Conservation (phyloP, 1,284 basidiomycete genomes). For the Xerocomus amazonicus region DNA sequence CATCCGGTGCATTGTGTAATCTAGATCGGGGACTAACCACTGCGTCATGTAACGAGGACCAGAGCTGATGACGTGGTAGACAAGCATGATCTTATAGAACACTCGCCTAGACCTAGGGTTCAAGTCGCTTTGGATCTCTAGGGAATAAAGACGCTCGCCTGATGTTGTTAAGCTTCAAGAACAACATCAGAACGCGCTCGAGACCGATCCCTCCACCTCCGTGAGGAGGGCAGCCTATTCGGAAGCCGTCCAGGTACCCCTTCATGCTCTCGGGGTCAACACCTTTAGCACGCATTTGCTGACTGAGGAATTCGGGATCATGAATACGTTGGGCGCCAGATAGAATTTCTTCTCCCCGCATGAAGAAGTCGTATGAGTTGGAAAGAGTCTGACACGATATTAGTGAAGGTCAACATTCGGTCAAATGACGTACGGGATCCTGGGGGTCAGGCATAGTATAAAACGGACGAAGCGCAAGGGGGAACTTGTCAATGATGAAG, state of each 20-base stretch:
- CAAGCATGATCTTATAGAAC: not conserved
- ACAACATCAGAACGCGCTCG: conserved; percentile 95
- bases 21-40: conserved; percentile 8
- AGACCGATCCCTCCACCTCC: conserved; percentile 85
- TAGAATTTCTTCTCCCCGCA: conserved; percentile 98
- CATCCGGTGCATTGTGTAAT: conserved; percentile 21
- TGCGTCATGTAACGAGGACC: conserved; percentile 2
- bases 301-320: conserved; percentile 78
- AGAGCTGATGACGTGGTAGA: not conserved
- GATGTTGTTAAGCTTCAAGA: conserved; percentile 94
- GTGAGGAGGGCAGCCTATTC: conserved; percentile 88
- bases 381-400: conserved; percentile 64
- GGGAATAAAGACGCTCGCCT: conserved; percentile 94
- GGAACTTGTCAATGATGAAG: conserved; percentile 98
- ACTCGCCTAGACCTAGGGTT: conserved; percentile 45
- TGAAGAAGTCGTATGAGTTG: conserved; percentile 99
- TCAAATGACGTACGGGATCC: conserved; percentile 62
- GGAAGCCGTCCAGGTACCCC: conserved; percentile 92
- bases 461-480: conserved; percentile 89
- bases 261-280: conserved; percentile 87
- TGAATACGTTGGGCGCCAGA: conserved; percentile 98
- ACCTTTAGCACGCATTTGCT: conserved; percentile 80
- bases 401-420: not conserved
- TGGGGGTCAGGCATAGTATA: conserved; percentile 97
- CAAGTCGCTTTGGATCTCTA: conserved; percentile 82